phyloP scores from a whole-genome alignment of 805 yeast genomes.

The Dipodascus geniculatus region DNA sequence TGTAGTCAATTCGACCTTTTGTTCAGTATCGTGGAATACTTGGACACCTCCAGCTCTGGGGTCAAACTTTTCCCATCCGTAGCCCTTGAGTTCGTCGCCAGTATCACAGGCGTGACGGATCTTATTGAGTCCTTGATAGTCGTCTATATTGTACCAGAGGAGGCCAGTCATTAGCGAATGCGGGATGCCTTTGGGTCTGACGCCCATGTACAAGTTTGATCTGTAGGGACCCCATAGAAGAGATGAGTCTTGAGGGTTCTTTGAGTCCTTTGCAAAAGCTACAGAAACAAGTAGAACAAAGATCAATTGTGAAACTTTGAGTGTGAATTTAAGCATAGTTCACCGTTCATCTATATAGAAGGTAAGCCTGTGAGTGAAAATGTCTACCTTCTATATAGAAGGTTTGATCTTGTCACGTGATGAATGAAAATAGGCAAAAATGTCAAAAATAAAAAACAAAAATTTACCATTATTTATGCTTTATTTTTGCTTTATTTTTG shows the following conservation, averaged over 20 bases:
- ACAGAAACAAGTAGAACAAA: neutral
- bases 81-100: slow-evolving; percentile 54
- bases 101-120: slow-evolving; percentile 71
- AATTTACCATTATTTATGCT: no score
- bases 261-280: neutral
- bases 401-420: no score
- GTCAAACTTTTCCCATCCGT: slow-evolving; percentile 83
- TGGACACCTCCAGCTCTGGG: slow-evolving; percentile 83
- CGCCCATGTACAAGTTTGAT: slow-evolving; percentile 74
- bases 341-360: no score
- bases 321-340: no score
- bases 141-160: slow-evolving; percentile 74
- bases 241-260: slow-evolving; percentile 28
- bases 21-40: slow-evolving; percentile 52
- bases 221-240: slow-evolving; percentile 90
- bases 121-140: slow-evolving; percentile 38
- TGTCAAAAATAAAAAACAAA: no score
- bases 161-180: slow-evolving; percentile 65
- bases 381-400: no score
- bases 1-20: slow-evolving; percentile 49
- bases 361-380: no score
- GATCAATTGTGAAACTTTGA: neutral
- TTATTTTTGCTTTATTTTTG: no score
- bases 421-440: no score
- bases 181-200: slow-evolving; percentile 65